Percentiles rank a stretch among this genome's conserved stretches.
These are phyloP conservation scores for Cornus florida DNA, from an alignment of 148 eudicot genomes.

Conservation along the genomic window DNA sequence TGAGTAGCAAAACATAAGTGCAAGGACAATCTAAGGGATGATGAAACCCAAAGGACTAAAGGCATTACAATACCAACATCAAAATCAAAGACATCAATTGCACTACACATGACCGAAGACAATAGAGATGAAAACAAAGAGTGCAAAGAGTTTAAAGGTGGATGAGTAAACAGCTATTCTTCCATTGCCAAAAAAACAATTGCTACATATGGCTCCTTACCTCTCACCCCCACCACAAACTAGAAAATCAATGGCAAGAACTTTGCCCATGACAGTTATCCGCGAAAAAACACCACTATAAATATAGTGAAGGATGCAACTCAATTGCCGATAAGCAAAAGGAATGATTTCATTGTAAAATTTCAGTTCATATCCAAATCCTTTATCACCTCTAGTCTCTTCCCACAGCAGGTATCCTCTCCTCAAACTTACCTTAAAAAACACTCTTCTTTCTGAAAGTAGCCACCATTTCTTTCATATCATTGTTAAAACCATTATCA, in stretches of 20 bases:
- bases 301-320: neutral
- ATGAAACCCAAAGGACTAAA: neutral
- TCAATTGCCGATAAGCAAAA: neutral
- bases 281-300: neutral
- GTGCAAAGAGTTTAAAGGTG: neutral
- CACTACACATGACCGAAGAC: neutral
- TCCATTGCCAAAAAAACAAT: neutral
- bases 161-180: neutral
- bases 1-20: neutral
- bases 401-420: neutral
- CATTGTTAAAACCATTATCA: neutral
- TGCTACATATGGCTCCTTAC: no score
- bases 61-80: neutral
- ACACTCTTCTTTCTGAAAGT: neutral
- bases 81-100: neutral
- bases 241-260: neutral
- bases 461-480: neutral
- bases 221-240: neutral
- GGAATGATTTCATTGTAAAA: neutral
- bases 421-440: no score
- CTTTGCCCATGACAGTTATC: neutral
- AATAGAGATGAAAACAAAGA: neutral
- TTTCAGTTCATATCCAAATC: neutral
- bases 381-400: neutral
- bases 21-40: neutral